Conservation (phyloP, 1,139 yeast genomes). For the Blastobotrys aristatus region DNA sequence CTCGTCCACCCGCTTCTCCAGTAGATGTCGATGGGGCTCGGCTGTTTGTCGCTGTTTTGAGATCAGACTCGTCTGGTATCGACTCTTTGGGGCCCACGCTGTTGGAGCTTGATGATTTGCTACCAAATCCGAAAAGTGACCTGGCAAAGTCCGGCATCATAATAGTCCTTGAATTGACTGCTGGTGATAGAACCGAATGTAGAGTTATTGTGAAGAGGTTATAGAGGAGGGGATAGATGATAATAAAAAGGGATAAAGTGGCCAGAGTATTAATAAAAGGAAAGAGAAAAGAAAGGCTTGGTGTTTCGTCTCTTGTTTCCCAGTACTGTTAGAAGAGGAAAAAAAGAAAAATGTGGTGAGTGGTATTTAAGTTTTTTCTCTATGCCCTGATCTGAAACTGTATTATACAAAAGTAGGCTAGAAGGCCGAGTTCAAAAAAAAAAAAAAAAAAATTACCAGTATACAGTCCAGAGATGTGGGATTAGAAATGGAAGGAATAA, state of each 20-base stretch:
- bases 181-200: neutral
- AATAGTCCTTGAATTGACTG: constrained; percentile 4
- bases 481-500: neutral
- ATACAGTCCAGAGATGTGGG: no score
- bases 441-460: no score
- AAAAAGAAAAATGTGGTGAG: neutral
- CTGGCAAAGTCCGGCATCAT: constrained; percentile 31
- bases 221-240: neutral
- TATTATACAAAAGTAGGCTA: no score
- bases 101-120: neutral
- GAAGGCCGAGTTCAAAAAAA: no score
- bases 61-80: constrained; percentile 9
- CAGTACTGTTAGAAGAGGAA: neutral
- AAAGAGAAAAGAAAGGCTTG: neutral
- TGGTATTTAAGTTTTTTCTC: neutral
- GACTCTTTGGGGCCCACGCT: neutral
- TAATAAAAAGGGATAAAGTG: neutral
- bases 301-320: neutral
- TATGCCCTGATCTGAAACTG: neutral
- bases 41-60: constrained; percentile 16
- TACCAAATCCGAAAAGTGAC: constrained; percentile 28
- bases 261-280: neutral
- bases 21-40: constrained; percentile 14
- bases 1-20: neutral
- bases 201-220: constrained; percentile 1